Evolutionary conservation across 1,284 basidiomycete species (phyloP).

Genomic region (Peniophora sp.): DNA sequence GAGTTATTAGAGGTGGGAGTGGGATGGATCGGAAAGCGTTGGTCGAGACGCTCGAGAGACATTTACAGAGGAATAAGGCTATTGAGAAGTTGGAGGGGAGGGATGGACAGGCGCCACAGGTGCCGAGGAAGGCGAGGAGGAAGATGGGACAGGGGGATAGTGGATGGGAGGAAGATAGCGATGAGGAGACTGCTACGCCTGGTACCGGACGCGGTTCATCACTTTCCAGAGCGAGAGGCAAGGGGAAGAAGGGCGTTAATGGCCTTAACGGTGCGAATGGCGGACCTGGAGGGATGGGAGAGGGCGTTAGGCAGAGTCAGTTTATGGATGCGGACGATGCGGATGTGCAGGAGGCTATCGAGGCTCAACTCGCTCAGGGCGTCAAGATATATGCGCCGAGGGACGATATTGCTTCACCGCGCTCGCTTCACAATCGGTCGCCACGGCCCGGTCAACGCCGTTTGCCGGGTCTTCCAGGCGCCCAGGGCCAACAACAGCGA

Average conservation of each 20-base stretch:
- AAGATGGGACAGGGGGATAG: not conserved
- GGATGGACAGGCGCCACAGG: slow-evolving; percentile 20
- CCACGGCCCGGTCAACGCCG: slow-evolving; percentile 38
- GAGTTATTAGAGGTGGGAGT: slow-evolving; percentile 24
- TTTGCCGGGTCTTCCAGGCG: slow-evolving; percentile 13
- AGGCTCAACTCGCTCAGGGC: slow-evolving; percentile 72
- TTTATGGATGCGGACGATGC: slow-evolving; percentile 90
- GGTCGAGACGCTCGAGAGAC: slow-evolving; percentile 74
- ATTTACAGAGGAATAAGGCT: slow-evolving; percentile 80
- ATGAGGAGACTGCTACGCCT: slow-evolving; percentile 46
- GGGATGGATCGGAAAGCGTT: slow-evolving; percentile 76
- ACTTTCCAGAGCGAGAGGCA: not conserved
- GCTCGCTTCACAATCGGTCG: slow-evolving; percentile 62
- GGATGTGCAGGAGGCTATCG: slow-evolving; percentile 78
- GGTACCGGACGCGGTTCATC: slow-evolving; percentile 14
- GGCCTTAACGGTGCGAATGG: slow-evolving; percentile 16
- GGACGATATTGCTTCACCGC: slow-evolving; percentile 45
- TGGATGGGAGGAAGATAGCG: slow-evolving; percentile 13
- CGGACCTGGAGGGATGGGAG: slow-evolving; percentile 8
- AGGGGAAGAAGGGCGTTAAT: slow-evolving; percentile 19
- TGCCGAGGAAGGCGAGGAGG: slow-evolving; percentile 29
- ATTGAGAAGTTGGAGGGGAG: slow-evolving; percentile 81
- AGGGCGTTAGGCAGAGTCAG: slow-evolving; percentile 43
- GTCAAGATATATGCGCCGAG: slow-evolving; percentile 58
- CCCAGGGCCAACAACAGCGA: not conserved